phyloP scores from a whole-genome alignment of 192 early-diverging fungal species.

The Podila minutissima region DNA sequence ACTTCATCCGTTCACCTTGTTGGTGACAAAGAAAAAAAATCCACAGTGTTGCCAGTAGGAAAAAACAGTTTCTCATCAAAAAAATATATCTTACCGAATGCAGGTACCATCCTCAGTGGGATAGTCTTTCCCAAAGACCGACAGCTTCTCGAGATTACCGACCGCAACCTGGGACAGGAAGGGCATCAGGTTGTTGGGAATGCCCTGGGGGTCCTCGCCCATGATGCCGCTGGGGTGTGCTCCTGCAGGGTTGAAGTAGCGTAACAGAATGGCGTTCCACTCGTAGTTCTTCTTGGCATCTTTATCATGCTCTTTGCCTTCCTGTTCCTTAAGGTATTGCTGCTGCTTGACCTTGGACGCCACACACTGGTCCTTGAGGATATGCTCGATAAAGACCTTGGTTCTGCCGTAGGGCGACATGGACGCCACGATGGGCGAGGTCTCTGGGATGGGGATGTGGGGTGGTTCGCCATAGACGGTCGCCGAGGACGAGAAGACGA shows the following conservation, averaged over 20 bases:
- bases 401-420: conserved; percentile 95
- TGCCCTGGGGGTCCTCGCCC: conserved; percentile 90
- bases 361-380: conserved; percentile 77
- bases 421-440: conserved; percentile 74
- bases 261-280: conserved; percentile 72
- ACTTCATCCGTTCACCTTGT: no score
- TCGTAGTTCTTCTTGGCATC: conserved; percentile 49
- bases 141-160: conserved; percentile 83
- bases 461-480: conserved; percentile 90
- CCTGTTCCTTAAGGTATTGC: conserved; percentile 21
- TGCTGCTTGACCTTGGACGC: conserved; percentile 48
- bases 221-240: conserved; percentile 91
- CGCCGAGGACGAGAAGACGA: conserved; percentile 95
- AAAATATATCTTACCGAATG: conserved; percentile 15
- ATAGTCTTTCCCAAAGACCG: conserved; percentile 95
- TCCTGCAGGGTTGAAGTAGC: conserved; percentile 96
- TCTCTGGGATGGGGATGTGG: conserved; percentile 74
- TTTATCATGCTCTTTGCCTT: neutral
- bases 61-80: neutral
- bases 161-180: conserved; percentile 87
- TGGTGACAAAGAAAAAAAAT: neutral
- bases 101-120: conserved; percentile 90
- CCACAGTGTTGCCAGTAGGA: neutral
- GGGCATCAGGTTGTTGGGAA: conserved; percentile 93
- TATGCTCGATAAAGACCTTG: conserved; percentile 92